Conservation (phyloP, 2,329 filamentous ascomycete species). For the Ophiostoma ips region DNA sequence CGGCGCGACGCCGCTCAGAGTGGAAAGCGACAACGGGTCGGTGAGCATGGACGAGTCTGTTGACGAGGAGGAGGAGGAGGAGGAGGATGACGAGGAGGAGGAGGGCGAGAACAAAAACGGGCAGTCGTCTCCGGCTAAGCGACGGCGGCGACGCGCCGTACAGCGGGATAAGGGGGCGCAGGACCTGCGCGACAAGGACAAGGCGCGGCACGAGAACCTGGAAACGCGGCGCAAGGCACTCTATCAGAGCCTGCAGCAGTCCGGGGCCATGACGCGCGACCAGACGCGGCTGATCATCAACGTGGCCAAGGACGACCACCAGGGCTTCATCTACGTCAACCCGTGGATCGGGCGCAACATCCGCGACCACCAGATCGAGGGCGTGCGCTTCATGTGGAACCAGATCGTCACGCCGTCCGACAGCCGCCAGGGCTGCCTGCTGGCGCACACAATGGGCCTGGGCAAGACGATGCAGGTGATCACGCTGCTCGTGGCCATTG, state of each 20-base stretch:
- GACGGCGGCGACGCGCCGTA: conserved; percentile 25
- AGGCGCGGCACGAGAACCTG: conserved; percentile 38
- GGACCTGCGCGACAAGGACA: conserved; percentile 41
- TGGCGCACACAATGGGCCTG: conserved; percentile 83
- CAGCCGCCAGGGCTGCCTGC: conserved; percentile 57
- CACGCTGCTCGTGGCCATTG: conserved; percentile 62
- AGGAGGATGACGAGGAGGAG: conserved; percentile 6
- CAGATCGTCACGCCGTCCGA: conserved; percentile 52
- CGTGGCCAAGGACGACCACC: conserved; percentile 41
- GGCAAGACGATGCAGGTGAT: conserved; percentile 91
- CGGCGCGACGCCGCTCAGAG: neutral
- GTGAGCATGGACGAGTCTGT: neutral
- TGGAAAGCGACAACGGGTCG: neutral
- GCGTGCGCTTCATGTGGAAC: conserved; percentile 81
- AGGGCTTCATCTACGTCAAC: conserved; percentile 50
- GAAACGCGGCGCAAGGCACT: conserved; percentile 36
- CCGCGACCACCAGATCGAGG: conserved; percentile 68
- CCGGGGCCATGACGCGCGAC: conserved; percentile 29
- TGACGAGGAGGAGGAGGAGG: neutral
- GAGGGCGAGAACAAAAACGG: conserved; percentile 6
- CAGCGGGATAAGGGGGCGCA: conserved; percentile 36
- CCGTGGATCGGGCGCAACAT: conserved; percentile 48
- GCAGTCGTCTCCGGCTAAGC: conserved; percentile 10
- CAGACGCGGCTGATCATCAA: conserved; percentile 49
- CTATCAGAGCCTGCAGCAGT: conserved; percentile 30